Conservation (phyloP, 306 rosid genomes). For the Prinsepia uniflora region DNA sequence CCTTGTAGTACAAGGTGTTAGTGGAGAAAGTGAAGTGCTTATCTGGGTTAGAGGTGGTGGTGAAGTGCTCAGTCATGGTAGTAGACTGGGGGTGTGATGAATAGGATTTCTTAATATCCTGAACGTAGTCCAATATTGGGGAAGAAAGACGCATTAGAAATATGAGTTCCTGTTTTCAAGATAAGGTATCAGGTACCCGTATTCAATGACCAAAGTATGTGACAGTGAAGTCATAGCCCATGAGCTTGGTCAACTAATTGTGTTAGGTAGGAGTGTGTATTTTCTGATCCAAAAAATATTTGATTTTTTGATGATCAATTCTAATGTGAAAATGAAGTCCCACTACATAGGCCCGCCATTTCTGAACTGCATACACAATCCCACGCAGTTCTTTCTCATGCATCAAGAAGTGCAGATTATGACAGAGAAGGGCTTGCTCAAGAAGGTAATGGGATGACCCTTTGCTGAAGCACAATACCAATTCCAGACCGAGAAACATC, state of each 20-base stretch:
- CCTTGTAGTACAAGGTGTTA: background rate
- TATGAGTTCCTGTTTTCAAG: background rate
- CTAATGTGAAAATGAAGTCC: background rate
- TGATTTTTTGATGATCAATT: background rate
- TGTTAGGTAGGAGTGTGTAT: background rate
- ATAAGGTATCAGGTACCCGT: accelerated
- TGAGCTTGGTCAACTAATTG: background rate
- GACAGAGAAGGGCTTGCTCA: background rate
- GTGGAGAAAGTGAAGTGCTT: background rate
- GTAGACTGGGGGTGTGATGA: accelerated
- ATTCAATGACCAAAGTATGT: accelerated
- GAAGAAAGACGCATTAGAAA: background rate
- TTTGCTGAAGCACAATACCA: background rate
- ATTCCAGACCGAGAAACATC: background rate
- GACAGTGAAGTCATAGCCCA: background rate
- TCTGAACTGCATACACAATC: background rate
- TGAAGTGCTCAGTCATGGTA: background rate
- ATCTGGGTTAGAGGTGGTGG: background rate
- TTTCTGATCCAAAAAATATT: background rate
- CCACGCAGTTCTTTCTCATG: background rate
- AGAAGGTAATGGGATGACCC: background rate
- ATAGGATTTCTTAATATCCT: accelerated
- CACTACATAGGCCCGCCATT: background rate
- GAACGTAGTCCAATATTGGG: background rate
- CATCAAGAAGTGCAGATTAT: accelerated